Conservation (phyloP, 495 filamentous ascomycete genomes). For the Lasiosphaeria hispida region DNA sequence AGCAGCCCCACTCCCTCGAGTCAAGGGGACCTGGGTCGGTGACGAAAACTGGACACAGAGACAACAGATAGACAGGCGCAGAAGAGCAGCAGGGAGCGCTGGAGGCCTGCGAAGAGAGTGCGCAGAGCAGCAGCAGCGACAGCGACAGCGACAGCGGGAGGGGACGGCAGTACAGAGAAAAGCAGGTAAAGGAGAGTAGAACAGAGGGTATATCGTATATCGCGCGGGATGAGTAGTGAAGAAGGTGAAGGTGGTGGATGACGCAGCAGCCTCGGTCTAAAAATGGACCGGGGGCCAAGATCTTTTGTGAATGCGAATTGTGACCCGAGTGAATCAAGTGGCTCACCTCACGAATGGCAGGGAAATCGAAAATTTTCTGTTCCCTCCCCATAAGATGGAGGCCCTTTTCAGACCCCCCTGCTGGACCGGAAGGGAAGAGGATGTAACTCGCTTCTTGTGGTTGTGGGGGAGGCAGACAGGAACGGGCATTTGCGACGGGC, state of each 20-base stretch:
- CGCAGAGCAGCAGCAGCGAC: too few relatives aligned
- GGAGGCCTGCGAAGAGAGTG: too few relatives aligned
- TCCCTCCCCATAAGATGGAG: background rate
- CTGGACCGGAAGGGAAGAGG: background rate
- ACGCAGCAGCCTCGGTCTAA: background rate
- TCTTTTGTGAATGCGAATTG: background rate
- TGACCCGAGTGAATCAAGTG: background rate
- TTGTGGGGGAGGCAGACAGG: background rate
- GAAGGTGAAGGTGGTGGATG: background rate
- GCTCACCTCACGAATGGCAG: conserved; percentile 8
- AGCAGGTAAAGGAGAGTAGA: too few relatives aligned
- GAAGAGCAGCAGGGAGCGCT: too few relatives aligned
- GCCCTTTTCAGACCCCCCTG: background rate
- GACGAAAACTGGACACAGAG: background rate
- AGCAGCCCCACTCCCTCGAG: conserved; percentile 7
- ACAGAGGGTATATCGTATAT: too few relatives aligned
- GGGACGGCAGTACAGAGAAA: too few relatives aligned
- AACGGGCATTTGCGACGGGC: too few relatives aligned
- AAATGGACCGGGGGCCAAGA: too few relatives aligned
- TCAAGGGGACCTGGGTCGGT: background rate
- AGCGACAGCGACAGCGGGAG: too few relatives aligned
- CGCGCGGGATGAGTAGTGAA: too few relatives aligned
- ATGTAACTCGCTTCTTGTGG: background rate
- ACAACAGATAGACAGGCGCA: too few relatives aligned
- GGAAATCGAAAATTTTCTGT: background rate